Base-by-base conservation (phyloP, 768 basidiomycete genomes). In the Amylocystis lapponica region DNA sequence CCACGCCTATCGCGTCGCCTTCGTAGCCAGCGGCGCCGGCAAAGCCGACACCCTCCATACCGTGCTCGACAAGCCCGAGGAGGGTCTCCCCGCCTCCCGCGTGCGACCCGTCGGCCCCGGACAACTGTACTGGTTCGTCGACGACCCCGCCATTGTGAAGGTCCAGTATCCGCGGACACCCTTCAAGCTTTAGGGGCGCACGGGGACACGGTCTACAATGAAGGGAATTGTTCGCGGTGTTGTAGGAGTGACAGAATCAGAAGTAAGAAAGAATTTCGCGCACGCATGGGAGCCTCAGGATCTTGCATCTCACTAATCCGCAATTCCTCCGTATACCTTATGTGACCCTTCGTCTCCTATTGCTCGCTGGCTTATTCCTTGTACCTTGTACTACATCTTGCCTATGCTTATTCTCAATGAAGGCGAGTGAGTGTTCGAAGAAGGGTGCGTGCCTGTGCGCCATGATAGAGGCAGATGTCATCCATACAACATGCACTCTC, bases 91-190 rank as follows among this genome's bases (percentile, higher is more conserved):
- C 13, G 76, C 89, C 14, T 83, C 90, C 10, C 73, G 82, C 37
- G 91, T 99, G 39, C 78, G 74, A 48, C 92, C 85, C 2, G 79
- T 70, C 3, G 66, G 68, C 48, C 91, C 88, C 17, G 95, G 95
- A 23, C 83, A 86, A 41, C 73, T 96, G 25, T 93, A 82, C 64
- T 98, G 93, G 94, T 98, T 98, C 65, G 81, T 87, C 27, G 93
- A 97, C 65, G 81, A 90, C 36, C 82, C 80, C 7, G 94, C 96
- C 2, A 73, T 82, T 8, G 65, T 65, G 33, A 78, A 82, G 51
- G 72, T 84, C 23, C 55, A 69, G 56, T 85, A 79, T 57, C 63
- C 73, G 11, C 73, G 66, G 62, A 75, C 76, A 3, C 50, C 68
- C 13, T 79, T 85, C 65, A 78, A 76, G 61, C 58, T 82, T 49